These are phyloP conservation scores for Magnusiomyces paraingens DNA, from an alignment of 1,139 yeast species.

Conservation along the genomic window DNA sequence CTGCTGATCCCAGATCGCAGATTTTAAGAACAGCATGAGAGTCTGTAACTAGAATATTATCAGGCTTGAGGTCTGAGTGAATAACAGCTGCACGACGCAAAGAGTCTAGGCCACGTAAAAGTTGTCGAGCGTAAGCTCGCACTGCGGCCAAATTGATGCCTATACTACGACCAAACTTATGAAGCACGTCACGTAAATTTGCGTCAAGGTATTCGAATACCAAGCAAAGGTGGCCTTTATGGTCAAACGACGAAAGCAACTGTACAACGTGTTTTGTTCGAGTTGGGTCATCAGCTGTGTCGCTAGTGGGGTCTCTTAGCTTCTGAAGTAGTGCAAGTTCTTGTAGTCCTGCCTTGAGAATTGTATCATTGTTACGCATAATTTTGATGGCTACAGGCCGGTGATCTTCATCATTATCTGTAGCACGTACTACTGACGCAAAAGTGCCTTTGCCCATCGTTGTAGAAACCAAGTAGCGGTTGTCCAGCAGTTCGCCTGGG, in stretches of 20 bases:
- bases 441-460: constrained; percentile 82
- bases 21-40: constrained; percentile 80
- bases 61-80: constrained; percentile 88
- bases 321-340: constrained; percentile 70
- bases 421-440: constrained; percentile 33
- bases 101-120: constrained; percentile 69
- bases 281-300: constrained; percentile 46
- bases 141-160: constrained; percentile 58
- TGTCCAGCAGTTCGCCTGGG: constrained; percentile 58
- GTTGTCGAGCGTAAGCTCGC: constrained; percentile 74
- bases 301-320: constrained; percentile 40
- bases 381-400: constrained; percentile 77
- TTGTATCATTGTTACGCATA: constrained; percentile 41
- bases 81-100: constrained; percentile 71
- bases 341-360: constrained; percentile 62
- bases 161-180: constrained; percentile 68
- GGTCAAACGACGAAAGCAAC: constrained; percentile 72
- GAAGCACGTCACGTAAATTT: constrained; percentile 76
- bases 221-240: constrained; percentile 78
- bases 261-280: constrained; percentile 66
- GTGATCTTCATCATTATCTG: constrained; percentile 19
- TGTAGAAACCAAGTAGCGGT: constrained; percentile 70
- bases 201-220: constrained; percentile 75
- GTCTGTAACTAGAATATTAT: constrained; percentile 69
- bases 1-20: constrained; percentile 85